Conservation (phyloP, 2,329 filamentous ascomycete species). For the Rhexocercosporidium sp. region DNA sequence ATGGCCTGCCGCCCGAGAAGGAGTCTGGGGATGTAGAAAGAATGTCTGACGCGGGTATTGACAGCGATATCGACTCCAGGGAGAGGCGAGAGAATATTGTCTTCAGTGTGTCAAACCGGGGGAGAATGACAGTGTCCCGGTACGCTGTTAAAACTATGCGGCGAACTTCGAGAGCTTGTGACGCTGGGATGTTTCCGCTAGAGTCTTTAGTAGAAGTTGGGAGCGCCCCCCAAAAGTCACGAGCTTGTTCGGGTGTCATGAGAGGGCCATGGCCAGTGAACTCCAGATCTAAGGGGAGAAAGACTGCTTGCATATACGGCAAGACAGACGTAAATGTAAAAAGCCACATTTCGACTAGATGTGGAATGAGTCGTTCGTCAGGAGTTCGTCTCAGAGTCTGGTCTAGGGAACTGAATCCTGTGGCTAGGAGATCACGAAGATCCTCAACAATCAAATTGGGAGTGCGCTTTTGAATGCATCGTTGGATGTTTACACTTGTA, state of each 20-base stretch:
- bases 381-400: conserved; percentile 78
- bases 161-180: conserved; percentile 78
- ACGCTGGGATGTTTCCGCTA: conserved; percentile 50
- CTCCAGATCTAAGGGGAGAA: conserved; percentile 90
- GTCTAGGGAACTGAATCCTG: conserved; percentile 85
- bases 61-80: conserved; percentile 68
- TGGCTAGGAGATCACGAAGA: conserved; percentile 73
- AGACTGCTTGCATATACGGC: conserved; percentile 94
- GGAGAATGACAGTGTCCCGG: conserved; percentile 86
- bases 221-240: conserved; percentile 87
- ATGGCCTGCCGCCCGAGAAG: conserved; percentile 58
- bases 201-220: conserved; percentile 51
- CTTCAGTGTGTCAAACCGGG: conserved; percentile 87
- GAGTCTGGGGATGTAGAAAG: conserved; percentile 56
- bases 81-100: conserved; percentile 88
- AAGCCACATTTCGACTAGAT: conserved; percentile 92
- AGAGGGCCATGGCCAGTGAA: conserved; percentile 84
- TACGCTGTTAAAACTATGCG: conserved; percentile 86
- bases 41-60: conserved; percentile 49
- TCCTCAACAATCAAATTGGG: conserved; percentile 78
- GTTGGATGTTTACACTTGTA: conserved; percentile 61
- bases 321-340: conserved; percentile 89
- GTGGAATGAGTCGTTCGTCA: conserved; percentile 87
- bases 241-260: conserved; percentile 77
- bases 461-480: conserved; percentile 74